Evolutionary conservation across 805 yeast species (phyloP).

Genomic region (Nakazawaea pomicola): DNA sequence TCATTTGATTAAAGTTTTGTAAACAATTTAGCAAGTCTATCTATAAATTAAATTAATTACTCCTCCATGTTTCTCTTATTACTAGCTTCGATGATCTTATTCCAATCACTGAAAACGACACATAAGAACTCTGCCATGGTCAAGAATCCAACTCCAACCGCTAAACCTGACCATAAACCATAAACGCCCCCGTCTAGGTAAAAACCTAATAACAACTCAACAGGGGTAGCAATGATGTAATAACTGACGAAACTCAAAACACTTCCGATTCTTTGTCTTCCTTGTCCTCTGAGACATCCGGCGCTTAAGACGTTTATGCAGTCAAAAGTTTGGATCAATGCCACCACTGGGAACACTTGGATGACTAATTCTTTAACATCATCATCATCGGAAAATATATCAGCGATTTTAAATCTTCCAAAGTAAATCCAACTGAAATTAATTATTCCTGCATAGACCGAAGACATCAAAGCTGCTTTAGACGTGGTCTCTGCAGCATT

Average conservation of each 20-base stretch:
- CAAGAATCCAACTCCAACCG: constrained; percentile 35
- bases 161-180: constrained; percentile 46
- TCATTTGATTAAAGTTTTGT: too few relatives aligned
- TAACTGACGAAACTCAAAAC: constrained; percentile 39
- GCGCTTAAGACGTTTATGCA: constrained; percentile 40
- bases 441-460: constrained; percentile 28
- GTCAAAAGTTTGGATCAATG: constrained; percentile 46
- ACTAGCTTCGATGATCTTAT: constrained; percentile 34
- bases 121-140: constrained; percentile 35
- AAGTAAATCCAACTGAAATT: constrained; percentile 33
- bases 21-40: too few relatives aligned
- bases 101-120: constrained; percentile 50
- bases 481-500: constrained; percentile 27
- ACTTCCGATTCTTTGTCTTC: constrained; percentile 50
- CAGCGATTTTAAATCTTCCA: constrained; percentile 33
- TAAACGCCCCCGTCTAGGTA: constrained; percentile 31
- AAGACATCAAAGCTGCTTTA: constrained; percentile 29
- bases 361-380: constrained; percentile 33
- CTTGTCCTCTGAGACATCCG: constrained; percentile 50
- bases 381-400: constrained; percentile 36
- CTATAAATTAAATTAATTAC: too few relatives aligned
- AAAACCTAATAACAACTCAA: constrained; percentile 40
- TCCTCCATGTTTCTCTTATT: constrained; percentile 22
- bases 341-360: constrained; percentile 39
- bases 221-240: constrained; percentile 45